Percentiles rank a stretch among this genome's conserved stretches.
Evolutionary conservation across 2,329 filamentous ascomycete species (phyloP).

Genomic region (Metarhizium brunneum): DNA sequence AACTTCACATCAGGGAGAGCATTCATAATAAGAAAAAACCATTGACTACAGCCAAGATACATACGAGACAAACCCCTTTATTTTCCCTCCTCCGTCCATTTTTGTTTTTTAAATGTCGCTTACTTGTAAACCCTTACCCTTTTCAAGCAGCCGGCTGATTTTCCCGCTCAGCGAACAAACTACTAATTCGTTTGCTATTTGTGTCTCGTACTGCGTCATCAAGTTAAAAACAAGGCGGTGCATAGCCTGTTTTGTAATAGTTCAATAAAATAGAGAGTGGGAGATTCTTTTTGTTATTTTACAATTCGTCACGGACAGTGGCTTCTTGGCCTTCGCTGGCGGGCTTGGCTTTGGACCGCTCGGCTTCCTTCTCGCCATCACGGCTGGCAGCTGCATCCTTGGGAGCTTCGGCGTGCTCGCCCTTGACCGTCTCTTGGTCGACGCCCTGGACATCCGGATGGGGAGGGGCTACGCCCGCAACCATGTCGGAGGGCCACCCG

Average conservation of each 20-base stretch:
- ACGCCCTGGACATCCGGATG: constrained; percentile 53
- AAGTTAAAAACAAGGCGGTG: background rate
- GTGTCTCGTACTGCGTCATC: background rate
- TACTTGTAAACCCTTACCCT: background rate
- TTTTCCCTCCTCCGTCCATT: background rate
- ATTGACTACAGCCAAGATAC: background rate
- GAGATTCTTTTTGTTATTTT: constrained; percentile 5
- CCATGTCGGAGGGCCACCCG: constrained; percentile 26
- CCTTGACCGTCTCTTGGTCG: constrained; percentile 47
- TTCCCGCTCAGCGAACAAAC: background rate
- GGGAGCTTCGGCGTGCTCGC: constrained; percentile 27
- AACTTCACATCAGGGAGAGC: background rate
- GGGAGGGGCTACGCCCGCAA: constrained; percentile 41
- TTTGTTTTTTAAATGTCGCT: background rate
- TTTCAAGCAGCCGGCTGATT: background rate
- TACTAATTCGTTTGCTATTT: background rate
- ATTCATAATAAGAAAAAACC: background rate
- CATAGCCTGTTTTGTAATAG: background rate
- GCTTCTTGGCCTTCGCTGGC: constrained; percentile 55
- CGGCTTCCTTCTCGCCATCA: constrained; percentile 50
- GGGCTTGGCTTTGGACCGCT: constrained; percentile 48
- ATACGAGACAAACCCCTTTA: background rate
- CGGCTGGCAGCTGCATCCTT: constrained; percentile 38
- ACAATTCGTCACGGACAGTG: constrained; percentile 31
- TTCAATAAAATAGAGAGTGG: background rate